Evolutionary conservation across 2,329 filamentous ascomycete species (phyloP).

Genomic region (Colletotrichum karsti): DNA sequence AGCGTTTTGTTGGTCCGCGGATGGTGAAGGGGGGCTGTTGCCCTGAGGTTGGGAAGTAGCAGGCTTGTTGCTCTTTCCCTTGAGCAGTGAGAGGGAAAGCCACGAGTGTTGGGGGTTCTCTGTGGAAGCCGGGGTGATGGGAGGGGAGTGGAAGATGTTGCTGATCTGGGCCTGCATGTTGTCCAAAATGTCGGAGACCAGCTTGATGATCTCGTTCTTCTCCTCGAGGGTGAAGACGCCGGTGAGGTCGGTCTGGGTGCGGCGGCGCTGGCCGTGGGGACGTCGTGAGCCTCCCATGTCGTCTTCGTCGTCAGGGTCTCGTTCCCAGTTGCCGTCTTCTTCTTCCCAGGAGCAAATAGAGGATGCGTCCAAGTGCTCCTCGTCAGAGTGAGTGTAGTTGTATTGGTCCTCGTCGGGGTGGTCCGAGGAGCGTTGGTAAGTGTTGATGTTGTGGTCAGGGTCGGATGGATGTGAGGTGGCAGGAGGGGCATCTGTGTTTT

Average conservation of each 20-base stretch:
- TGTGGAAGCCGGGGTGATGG: slow-evolving; percentile 39
- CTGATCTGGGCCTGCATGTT: slow-evolving; percentile 62
- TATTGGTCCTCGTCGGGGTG: slow-evolving; percentile 20
- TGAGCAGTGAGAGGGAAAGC: slow-evolving; percentile 43
- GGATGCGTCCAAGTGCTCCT: slow-evolving; percentile 24
- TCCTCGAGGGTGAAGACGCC: slow-evolving; percentile 56
- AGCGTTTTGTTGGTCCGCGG: slow-evolving; percentile 21
- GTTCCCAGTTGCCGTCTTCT: slow-evolving; percentile 27
- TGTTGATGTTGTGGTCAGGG: slow-evolving; percentile 16
- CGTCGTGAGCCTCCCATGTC: slow-evolving; percentile 23
- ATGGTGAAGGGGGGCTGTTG: slow-evolving; percentile 12
- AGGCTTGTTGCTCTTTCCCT: slow-evolving; percentile 20
- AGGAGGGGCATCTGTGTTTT: slow-evolving; percentile 22
- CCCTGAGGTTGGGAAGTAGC: slow-evolving; percentile 8
- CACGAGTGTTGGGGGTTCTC: slow-evolving; percentile 43
- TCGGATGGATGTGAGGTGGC: slow-evolving; percentile 1
- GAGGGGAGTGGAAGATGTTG: slow-evolving; percentile 60
- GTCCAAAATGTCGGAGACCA: slow-evolving; percentile 62
- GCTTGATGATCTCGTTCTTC: slow-evolving; percentile 58
- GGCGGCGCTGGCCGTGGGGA: slow-evolving; percentile 18
- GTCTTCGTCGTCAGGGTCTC: slow-evolving; percentile 16
- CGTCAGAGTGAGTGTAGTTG: slow-evolving; percentile 21
- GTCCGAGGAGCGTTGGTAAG: slow-evolving; percentile 13
- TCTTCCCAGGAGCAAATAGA: slow-evolving; percentile 27
- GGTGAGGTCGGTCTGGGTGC: slow-evolving; percentile 54